Evolutionary conservation across 345 rosid genomes (phyloP).

Genomic region (Euphorbia lathyris): DNA sequence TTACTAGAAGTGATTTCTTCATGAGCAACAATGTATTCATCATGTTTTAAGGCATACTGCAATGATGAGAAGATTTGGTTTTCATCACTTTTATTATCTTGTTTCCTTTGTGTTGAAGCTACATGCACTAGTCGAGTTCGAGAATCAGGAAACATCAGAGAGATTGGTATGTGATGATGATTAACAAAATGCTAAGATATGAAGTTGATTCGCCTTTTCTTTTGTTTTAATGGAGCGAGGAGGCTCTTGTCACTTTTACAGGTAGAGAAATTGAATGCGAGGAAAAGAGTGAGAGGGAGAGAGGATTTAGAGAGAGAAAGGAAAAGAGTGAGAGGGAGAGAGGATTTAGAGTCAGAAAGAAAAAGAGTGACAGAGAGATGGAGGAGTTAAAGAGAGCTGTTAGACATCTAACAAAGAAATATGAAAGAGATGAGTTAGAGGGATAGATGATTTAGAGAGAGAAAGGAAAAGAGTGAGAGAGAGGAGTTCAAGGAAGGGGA

Average conservation of each 20-base stretch:
- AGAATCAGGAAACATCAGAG: slow-evolving; percentile 60
- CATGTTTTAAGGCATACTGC: not conserved
- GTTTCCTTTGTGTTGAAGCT: slow-evolving; percentile 36
- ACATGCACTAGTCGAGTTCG: slow-evolving; percentile 95
- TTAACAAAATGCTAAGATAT: not conserved
- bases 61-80: slow-evolving; percentile 1
- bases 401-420: no score
- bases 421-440: no score
- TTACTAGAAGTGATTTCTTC: slow-evolving; percentile 56
- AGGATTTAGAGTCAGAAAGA: no score
- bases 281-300: no score
- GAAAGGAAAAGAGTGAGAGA: no score
- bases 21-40: slow-evolving; percentile 59
- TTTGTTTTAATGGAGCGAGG: not conserved
- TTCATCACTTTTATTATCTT: slow-evolving; percentile 9
- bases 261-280: slow-evolving; percentile 85
- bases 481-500: no score
- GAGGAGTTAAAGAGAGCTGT: no score
- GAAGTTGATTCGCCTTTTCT: not conserved
- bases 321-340: no score
- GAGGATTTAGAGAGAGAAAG: no score
- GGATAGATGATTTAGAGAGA: no score
- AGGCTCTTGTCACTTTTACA: slow-evolving; percentile 20
- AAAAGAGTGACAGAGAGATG: no score
- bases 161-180: slow-evolving; percentile 65